Evolutionary conservation across 371 early-diverging fungal species (phyloP).

Genomic region (Mortierella sp.): DNA sequence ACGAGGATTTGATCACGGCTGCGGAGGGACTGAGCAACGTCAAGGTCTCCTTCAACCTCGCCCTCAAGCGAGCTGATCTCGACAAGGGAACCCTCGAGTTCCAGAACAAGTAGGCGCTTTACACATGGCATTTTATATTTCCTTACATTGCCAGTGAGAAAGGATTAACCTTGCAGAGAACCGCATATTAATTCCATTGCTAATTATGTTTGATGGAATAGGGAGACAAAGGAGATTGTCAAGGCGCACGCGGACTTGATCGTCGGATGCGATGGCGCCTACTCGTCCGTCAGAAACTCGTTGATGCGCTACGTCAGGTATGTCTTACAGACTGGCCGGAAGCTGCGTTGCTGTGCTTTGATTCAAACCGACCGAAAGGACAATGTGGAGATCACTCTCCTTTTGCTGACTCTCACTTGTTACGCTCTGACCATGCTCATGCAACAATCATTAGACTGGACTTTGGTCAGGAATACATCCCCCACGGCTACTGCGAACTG

Average conservation of each 20-base stretch:
- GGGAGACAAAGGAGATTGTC: conserved; percentile 49
- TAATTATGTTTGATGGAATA: not conserved
- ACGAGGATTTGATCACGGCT: conserved; percentile 81
- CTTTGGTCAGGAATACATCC: conserved; percentile 90
- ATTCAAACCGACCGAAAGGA: not conserved
- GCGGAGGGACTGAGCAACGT: conserved; percentile 77
- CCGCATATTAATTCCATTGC: not conserved
- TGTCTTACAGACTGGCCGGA: not conserved
- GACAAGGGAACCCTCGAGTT: conserved; percentile 67
- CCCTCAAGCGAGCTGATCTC: conserved; percentile 71
- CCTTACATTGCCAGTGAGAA: not conserved
- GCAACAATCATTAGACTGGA: conserved; percentile 70
- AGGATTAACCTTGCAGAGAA: not conserved
- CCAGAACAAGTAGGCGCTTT: conserved; percentile 43
- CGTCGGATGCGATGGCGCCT: conserved; percentile 97
- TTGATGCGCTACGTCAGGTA: conserved; percentile 82
- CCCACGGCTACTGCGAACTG: conserved; percentile 93
- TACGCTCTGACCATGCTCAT: not conserved
- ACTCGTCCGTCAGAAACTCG: conserved; percentile 82
- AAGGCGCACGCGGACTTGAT: conserved; percentile 81
- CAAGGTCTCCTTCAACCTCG: conserved; percentile 76
- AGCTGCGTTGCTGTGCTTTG: not conserved
- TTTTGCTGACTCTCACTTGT: not conserved
- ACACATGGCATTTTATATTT: not conserved
- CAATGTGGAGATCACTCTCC: not conserved